A percentile compares a stretch with the other conserved stretches of the same genome.
phyloP scores from a whole-genome alignment of 2,329 filamentous ascomycete genomes.

The Epichloe gansuensis region DNA sequence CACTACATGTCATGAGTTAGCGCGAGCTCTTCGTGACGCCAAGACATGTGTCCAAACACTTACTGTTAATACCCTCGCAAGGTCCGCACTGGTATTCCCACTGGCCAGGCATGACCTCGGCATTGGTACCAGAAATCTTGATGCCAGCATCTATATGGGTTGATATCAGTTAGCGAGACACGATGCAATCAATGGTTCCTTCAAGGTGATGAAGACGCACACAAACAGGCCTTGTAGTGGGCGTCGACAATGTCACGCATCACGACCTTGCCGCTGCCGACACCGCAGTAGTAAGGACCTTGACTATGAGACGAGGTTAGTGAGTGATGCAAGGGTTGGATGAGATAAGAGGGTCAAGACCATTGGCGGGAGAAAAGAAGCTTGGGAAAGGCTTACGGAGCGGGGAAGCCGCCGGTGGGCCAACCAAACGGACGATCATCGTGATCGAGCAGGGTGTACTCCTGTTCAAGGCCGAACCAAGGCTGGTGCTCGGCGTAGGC shows the following conservation, averaged over 20 bases:
- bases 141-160: conserved; percentile 51
- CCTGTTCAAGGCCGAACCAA: conserved; percentile 97
- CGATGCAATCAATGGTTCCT: too few species aligned
- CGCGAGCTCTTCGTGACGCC: too few species aligned
- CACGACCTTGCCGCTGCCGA: conserved; percentile 92
- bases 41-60: conserved; percentile 21
- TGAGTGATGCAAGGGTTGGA: background rate
- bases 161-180: background rate
- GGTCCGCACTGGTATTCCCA: conserved; percentile 98
- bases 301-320: conserved; percentile 16
- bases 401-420: conserved; percentile 63
- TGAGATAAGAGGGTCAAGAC: too few species aligned
- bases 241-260: conserved; percentile 92
- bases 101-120: conserved; percentile 80
- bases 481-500: conserved; percentile 69
- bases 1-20: conserved; percentile 36
- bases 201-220: conserved; percentile 12
- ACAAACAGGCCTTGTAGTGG: conserved; percentile 54
- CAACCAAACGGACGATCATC: conserved; percentile 78
- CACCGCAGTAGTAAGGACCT: conserved; percentile 59
- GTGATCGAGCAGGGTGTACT: conserved; percentile 71
- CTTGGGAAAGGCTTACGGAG: conserved; percentile 35
- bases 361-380: background rate
- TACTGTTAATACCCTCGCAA: conserved; percentile 71
- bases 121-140: conserved; percentile 96